These are phyloP conservation scores for Quercus phellos DNA, from an alignment of 331 rosid genomes.

Conservation along the genomic window DNA sequence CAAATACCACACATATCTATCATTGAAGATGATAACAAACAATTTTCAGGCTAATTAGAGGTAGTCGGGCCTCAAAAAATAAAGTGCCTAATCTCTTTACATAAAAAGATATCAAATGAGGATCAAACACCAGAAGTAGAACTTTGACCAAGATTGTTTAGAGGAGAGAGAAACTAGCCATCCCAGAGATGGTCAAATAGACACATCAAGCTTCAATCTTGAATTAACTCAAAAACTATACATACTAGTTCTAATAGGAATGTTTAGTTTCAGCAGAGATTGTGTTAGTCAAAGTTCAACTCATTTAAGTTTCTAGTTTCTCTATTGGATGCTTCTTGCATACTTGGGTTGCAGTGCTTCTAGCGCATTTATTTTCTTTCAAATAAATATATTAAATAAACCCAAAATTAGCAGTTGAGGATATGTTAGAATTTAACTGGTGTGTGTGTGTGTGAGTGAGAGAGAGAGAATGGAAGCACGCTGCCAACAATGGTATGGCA, in stretches of 20 bases:
- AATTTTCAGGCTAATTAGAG: too few relatives aligned
- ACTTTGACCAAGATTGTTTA: too few relatives aligned
- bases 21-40: too few relatives aligned
- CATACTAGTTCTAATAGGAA: neutral
- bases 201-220: too few relatives aligned
- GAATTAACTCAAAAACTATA: neutral
- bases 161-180: too few relatives aligned
- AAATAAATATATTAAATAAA: neutral
- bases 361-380: neutral
- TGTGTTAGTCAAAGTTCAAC: neutral
- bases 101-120: too few relatives aligned
- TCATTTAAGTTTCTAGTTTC: neutral
- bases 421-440: neutral
- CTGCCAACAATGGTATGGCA: neutral
- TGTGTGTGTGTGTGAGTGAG: neutral
- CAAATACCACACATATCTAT: too few relatives aligned
- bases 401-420: neutral
- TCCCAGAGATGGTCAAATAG: too few relatives aligned
- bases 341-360: neutral
- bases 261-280: neutral
- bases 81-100: too few relatives aligned
- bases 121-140: too few relatives aligned
- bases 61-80: too few relatives aligned
- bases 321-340: neutral
- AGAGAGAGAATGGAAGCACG: neutral